Conservation (phyloP, 495 filamentous ascomycete genomes). For the Podospora pseudoanserina region DNA sequence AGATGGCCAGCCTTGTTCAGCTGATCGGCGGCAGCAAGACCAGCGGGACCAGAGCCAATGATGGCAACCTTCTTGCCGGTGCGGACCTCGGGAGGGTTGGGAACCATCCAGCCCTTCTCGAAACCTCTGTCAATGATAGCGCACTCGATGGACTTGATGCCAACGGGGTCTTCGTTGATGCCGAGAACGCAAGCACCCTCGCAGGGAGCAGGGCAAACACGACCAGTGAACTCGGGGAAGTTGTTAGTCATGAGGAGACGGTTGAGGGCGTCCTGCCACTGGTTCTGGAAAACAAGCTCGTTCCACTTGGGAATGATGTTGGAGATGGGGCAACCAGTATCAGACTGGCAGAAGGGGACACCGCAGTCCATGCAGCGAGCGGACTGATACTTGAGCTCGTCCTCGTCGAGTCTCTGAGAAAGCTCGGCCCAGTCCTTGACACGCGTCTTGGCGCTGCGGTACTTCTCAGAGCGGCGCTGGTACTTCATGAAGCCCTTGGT, state of each 20-base stretch:
- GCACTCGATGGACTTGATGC: slow-evolving; percentile 99
- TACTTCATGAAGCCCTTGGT: slow-evolving; percentile 99
- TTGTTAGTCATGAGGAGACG: slow-evolving; percentile 98
- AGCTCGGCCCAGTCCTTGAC: slow-evolving; percentile 95
- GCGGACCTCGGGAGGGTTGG: slow-evolving; percentile 70
- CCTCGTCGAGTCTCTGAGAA: slow-evolving; percentile 82
- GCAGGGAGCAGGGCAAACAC: slow-evolving; percentile 96
- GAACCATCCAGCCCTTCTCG: slow-evolving; percentile 99
- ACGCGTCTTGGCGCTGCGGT: slow-evolving; percentile 79
- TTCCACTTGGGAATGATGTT: slow-evolving; percentile 99
- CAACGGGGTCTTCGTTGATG: slow-evolving; percentile 96
- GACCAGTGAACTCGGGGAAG: slow-evolving; percentile 98
- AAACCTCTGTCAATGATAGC: slow-evolving; percentile 99
- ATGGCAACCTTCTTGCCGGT: slow-evolving; percentile 89
- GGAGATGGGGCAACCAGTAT: slow-evolving; percentile 94
- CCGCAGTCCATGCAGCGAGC: slow-evolving; percentile 99
- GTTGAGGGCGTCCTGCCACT: slow-evolving; percentile 95
- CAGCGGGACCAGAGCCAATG: slow-evolving; percentile 91
- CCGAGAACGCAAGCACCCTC: slow-evolving; percentile 97
- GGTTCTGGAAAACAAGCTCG: slow-evolving; percentile 82
- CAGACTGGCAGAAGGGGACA: slow-evolving; percentile 98
- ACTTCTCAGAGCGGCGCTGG: slow-evolving; percentile 89
- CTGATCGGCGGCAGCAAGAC: slow-evolving; percentile 90
- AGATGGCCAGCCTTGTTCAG: slow-evolving; percentile 89
- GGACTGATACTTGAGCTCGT: slow-evolving; percentile 97